Evolutionary conservation across 2,329 filamentous ascomycete genomes (phyloP).

Genomic region (Colletotrichum cuscutae): DNA sequence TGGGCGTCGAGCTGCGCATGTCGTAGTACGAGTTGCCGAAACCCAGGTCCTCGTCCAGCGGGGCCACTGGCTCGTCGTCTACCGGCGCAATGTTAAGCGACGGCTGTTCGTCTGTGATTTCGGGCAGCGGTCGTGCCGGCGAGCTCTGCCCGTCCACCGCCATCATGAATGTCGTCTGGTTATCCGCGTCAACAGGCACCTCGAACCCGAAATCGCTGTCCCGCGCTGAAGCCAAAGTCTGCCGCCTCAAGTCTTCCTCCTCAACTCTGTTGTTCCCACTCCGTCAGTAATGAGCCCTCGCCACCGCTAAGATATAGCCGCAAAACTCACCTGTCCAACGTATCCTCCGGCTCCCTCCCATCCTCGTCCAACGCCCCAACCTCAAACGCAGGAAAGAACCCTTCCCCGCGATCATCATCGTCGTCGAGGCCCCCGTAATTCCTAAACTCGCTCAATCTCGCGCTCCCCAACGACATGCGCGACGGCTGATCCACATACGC

Average conservation of each 20-base stretch:
- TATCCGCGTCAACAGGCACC: slow-evolving; percentile 57
- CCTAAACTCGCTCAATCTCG: slow-evolving; percentile 64
- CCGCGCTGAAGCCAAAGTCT: slow-evolving; percentile 48
- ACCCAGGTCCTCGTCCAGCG: slow-evolving; percentile 7
- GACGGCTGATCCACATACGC: slow-evolving; percentile 58
- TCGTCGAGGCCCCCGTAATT: slow-evolving; percentile 49
- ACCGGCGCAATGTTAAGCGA: slow-evolving; percentile 18
- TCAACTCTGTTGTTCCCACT: slow-evolving; percentile 42
- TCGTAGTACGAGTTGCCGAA: slow-evolving; percentile 11
- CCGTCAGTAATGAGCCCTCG: slow-evolving; percentile 30
- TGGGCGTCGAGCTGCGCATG: slow-evolving; percentile 37
- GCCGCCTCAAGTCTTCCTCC: slow-evolving; percentile 51
- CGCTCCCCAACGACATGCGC: slow-evolving; percentile 62
- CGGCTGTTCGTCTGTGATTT: slow-evolving; percentile 35
- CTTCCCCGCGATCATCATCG: slow-evolving; percentile 55
- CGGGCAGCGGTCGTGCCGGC: slow-evolving; percentile 31
- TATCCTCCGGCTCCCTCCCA: slow-evolving; percentile 50
- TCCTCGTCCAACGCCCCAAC: slow-evolving; percentile 39
- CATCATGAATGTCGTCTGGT: slow-evolving; percentile 62
- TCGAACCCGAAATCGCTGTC: slow-evolving; percentile 64
- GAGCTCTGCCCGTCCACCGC: slow-evolving; percentile 42
- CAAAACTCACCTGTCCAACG: not conserved
- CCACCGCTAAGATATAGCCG: not conserved
- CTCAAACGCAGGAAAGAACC: slow-evolving; percentile 57
- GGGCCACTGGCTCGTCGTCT: slow-evolving; percentile 36